These are phyloP conservation scores for Hyphopichia homilentoma DNA, from an alignment of 805 yeast genomes.

Conservation along the genomic window DNA sequence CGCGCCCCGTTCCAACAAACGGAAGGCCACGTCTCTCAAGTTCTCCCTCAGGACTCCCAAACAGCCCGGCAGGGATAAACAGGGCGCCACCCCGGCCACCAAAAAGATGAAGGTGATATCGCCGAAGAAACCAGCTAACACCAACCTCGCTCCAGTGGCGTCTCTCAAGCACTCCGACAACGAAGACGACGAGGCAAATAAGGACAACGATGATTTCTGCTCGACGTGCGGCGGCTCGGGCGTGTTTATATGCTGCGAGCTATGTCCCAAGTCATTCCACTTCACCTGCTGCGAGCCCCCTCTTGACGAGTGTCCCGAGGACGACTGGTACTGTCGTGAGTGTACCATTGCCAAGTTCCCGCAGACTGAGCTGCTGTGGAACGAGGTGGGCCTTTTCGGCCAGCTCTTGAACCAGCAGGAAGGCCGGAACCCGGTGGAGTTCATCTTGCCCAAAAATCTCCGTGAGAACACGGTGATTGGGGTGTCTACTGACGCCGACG, in stretches of 20 bases:
- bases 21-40: conserved; percentile 2
- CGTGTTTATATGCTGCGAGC: conserved; percentile 86
- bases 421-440: conserved; percentile 42
- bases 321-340: conserved; percentile 83
- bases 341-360: conserved; percentile 51
- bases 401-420: conserved; percentile 66
- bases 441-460: conserved; percentile 59
- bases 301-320: conserved; percentile 70
- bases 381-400: conserved; percentile 45
- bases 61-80: conserved; percentile 3
- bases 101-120: conserved; percentile 30
- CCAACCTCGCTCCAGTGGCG: conserved; percentile 23
- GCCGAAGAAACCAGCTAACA: conserved; percentile 24
- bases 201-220: conserved; percentile 80
- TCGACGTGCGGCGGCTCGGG: conserved; percentile 90
- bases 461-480: conserved; percentile 67
- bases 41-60: conserved; percentile 5
- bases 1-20: conserved; percentile 3
- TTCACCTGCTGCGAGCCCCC: conserved; percentile 93
- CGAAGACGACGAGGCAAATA: conserved; percentile 10
- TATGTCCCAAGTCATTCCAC: conserved; percentile 90
- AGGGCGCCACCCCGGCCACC: conserved; percentile 9
- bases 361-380: conserved; percentile 15
- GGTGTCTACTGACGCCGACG: conserved; percentile 61
- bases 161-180: conserved; percentile 1